Conservation (phyloP, 2,329 filamentous ascomycete genomes). For the Sphaerulina vaccinii region DNA sequence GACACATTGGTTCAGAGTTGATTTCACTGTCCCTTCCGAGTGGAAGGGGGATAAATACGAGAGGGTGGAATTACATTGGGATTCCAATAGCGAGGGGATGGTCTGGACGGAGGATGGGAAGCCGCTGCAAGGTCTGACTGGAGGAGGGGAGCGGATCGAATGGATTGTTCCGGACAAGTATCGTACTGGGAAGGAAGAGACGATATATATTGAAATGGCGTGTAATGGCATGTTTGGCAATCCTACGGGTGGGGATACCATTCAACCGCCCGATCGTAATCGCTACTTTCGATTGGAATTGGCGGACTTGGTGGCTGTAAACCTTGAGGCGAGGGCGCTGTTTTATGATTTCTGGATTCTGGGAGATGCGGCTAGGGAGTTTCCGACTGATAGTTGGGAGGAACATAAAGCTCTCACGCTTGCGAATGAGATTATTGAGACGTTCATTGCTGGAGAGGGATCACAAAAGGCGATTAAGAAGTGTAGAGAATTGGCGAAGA, state of each 20-base stretch:
- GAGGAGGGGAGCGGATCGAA: slow-evolving; percentile 81
- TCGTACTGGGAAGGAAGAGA: slow-evolving; percentile 81
- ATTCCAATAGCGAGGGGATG: slow-evolving; percentile 89
- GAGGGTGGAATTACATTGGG: slow-evolving; percentile 93
- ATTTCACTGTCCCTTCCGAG: slow-evolving; percentile 71
- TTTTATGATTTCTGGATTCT: slow-evolving; percentile 97
- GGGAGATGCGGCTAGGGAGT: slow-evolving; percentile 84
- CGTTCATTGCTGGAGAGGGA: slow-evolving; percentile 76
- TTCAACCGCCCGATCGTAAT: slow-evolving; percentile 85
- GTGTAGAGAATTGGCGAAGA: slow-evolving; percentile 76
- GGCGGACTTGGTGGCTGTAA: slow-evolving; percentile 86
- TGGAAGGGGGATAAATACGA: slow-evolving; percentile 74
- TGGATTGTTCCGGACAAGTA: slow-evolving; percentile 85
- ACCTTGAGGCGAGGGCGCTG: slow-evolving; percentile 77
- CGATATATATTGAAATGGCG: slow-evolving; percentile 95
- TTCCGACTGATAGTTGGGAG: slow-evolving; percentile 83
- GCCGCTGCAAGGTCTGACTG: slow-evolving; percentile 87
- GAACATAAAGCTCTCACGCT: slow-evolving; percentile 81
- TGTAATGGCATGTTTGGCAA: slow-evolving; percentile 99
- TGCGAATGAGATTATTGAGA: slow-evolving; percentile 84
- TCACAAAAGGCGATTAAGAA: slow-evolving; percentile 72
- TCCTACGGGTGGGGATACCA: slow-evolving; percentile 76
- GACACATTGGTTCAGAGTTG: slow-evolving; percentile 93
- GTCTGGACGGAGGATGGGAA: slow-evolving; percentile 90
- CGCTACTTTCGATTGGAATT: slow-evolving; percentile 72